Percentiles rank a stretch among this genome's conserved stretches.
Evolutionary conservation across 768 basidiomycete genomes (phyloP).

Genomic region (Pluteus cervinus): DNA sequence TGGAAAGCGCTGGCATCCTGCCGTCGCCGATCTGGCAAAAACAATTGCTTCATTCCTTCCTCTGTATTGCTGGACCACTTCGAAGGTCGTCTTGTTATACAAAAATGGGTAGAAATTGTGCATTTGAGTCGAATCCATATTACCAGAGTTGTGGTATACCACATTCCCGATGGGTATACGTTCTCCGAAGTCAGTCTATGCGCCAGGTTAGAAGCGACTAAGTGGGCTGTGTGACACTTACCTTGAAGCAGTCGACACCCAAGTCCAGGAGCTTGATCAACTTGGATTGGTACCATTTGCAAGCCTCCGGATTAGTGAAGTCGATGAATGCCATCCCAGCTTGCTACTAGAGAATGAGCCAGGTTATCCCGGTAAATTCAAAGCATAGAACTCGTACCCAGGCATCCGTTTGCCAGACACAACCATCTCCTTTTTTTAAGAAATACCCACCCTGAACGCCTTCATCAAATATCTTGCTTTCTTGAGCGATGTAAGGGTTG

Average conservation of each 20-base stretch:
- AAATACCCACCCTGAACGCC: conserved; percentile 37
- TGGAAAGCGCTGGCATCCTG: conserved; percentile 37
- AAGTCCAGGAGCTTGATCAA: conserved; percentile 32
- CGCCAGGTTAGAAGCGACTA: background rate
- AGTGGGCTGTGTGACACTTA: background rate
- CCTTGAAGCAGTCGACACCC: conserved; percentile 36
- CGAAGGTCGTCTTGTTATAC: conserved; percentile 40
- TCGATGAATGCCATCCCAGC: conserved; percentile 37
- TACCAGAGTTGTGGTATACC: conserved; percentile 19
- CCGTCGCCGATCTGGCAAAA: conserved; percentile 41
- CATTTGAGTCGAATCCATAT: conserved; percentile 18
- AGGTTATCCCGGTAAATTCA: background rate
- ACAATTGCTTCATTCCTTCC: conserved; percentile 36
- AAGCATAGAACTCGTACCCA: conserved; percentile 19
- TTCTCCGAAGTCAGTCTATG: conserved; percentile 25
- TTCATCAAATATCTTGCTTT: conserved; percentile 35
- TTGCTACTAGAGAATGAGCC: conserved; percentile 21
- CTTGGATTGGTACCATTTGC: conserved; percentile 36
- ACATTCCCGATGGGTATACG: conserved; percentile 34
- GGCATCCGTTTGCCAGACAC: conserved; percentile 31
- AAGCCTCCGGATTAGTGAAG: conserved; percentile 37
- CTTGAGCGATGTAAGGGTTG: conserved; percentile 39
- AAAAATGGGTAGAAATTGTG: conserved; percentile 23
- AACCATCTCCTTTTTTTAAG: conserved; percentile 38
- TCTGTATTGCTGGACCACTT: conserved; percentile 26